Evolutionary conservation across 2,329 filamentous ascomycete genomes (phyloP), one percentile per base, ranked within the genome.

Genomic region (Ophiocordyceps camponoti-saundersi): DNA sequence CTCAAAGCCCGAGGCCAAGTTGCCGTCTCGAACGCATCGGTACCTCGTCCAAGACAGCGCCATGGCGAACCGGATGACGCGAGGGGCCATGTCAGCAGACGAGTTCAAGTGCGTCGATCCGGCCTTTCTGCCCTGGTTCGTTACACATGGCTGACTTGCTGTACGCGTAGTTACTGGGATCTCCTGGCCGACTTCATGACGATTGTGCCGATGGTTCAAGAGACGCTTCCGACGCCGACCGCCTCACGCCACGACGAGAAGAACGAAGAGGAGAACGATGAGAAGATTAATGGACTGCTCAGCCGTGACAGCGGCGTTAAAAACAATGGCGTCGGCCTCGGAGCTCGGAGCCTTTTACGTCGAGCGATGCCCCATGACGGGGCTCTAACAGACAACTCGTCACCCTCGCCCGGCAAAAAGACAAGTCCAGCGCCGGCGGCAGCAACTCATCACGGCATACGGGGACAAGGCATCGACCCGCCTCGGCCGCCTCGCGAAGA

Each of bases 401-500:
- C 39, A 15, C 50, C 53, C 16, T 47, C 49, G 46, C 18, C 47
- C 51, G 22, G 21, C 44, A 22, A 16, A 10, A 45, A 26, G 32
- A n/a, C 44, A 18, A 8, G 20, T 5, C 3, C 32, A n/a, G 30
- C 30, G n/a, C n/a, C n/a, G 15, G 15, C 10, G 30, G 15, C 30
- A 12, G 15, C 30, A 32, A 11, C 30, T 32, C 36, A 39, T 16
- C n/a, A n/a, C 16, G 23, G 23, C 23, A 8, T 26, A 26, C 36
- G 16, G 7, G 36, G 20, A 3, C 30, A 39, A 18, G 59, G 57
- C 16, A 56, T 71, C 26, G 73, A 79, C 48, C 75, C 75, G 3
- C 75, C 75, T 22, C 69, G 75, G 2, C 67, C 71, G n/a, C 61
- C 75, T 46, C 70, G 61, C 44, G 65, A 70, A 42, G 74, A 75